Evolutionary conservation across 106 monocot species (phyloP).

Genomic region (Dioscorea zingiberensis): DNA sequence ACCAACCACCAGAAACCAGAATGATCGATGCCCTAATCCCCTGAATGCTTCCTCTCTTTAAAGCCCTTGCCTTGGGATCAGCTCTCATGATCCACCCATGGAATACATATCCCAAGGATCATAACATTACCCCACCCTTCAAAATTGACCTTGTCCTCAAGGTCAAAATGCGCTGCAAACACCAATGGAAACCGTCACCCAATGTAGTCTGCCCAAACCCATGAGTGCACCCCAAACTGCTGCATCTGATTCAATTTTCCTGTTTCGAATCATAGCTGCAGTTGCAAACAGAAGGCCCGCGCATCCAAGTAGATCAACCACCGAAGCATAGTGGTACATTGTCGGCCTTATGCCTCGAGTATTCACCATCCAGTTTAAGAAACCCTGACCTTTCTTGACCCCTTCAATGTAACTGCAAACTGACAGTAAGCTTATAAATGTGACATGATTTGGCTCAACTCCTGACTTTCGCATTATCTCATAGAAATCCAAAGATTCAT

Average conservation of each 20-base stretch:
- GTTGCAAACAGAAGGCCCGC: conserved; percentile 23
- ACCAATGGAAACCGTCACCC: too few species aligned
- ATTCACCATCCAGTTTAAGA: conserved; percentile 15
- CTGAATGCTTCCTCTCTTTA: too few species aligned
- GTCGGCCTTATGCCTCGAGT: conserved; percentile 11
- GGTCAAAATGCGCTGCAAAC: too few species aligned
- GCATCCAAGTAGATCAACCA: conserved; percentile 34
- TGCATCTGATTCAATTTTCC: conserved; percentile 21
- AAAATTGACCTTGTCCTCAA: too few species aligned
- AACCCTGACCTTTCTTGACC: conserved; percentile 18
- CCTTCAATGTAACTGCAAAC: conserved; percentile 25
- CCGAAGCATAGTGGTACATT: conserved; percentile 28
- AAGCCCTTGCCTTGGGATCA: too few species aligned
- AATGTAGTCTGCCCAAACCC: too few species aligned
- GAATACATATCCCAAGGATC: too few species aligned
- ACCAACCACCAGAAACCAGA: too few species aligned
- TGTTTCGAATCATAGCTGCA: conserved; percentile 16
- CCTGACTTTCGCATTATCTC: conserved; percentile 20
- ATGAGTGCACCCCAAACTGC: conserved; percentile 33
- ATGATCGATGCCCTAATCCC: too few species aligned
- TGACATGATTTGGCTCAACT: conserved; percentile 19
- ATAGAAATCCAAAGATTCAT: conserved; percentile 11
- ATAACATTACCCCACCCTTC: too few species aligned
- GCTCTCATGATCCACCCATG: too few species aligned
- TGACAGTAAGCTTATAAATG: conserved; percentile 29